A percentile compares a stretch with the other conserved stretches of the same genome.
phyloP scores from a whole-genome alignment of 768 basidiomycete genomes.

The Suillus discolor region DNA sequence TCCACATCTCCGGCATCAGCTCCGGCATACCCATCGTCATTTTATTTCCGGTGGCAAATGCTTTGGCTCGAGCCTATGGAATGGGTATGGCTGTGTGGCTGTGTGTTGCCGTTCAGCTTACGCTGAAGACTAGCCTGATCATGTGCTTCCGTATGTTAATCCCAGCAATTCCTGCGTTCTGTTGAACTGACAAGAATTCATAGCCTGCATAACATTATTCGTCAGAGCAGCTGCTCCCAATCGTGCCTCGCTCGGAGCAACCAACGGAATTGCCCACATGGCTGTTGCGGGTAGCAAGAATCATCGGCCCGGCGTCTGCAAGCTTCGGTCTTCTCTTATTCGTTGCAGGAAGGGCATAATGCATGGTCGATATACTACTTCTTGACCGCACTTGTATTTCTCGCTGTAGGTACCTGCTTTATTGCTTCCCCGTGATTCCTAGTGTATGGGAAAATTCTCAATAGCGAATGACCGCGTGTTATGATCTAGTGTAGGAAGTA shows the following conservation, averaged over 20 bases:
- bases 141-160: constrained; percentile 34
- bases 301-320: background rate
- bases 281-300: background rate
- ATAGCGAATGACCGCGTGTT: too few relatives aligned
- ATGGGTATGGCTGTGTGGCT: constrained; percentile 30
- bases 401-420: background rate
- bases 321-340: background rate
- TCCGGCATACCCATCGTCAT: constrained; percentile 32
- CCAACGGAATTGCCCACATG: background rate
- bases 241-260: background rate
- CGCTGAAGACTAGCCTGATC: constrained; percentile 20
- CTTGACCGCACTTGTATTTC: background rate
- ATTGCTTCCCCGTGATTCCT: background rate
- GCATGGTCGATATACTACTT: background rate
- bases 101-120: constrained; percentile 26
- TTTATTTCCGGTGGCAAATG: constrained; percentile 33
- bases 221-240: constrained; percentile 7
- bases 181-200: background rate
- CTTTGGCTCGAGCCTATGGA: constrained; percentile 25
- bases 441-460: background rate
- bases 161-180: background rate
- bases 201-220: background rate
- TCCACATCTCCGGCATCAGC: constrained; percentile 30
- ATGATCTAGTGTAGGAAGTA: too few relatives aligned
- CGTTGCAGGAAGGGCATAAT: background rate